Evolutionary conservation across 352 stramenopile species (phyloP), one percentile per base, ranked within the genome.

Genomic region (Pythium phragmiticola): DNA sequence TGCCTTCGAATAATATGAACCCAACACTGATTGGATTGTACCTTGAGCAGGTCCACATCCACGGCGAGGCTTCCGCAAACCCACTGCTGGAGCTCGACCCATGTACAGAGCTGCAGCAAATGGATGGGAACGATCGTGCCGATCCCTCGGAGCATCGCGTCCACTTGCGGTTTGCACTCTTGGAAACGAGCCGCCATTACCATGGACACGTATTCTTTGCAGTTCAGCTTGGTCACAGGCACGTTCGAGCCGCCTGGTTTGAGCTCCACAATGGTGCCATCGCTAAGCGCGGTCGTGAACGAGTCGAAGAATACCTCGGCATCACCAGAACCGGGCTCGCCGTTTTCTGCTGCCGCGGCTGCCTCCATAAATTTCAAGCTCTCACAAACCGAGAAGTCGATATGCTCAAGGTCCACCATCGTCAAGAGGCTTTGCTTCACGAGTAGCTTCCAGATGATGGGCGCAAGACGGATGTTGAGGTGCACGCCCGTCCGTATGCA

Each of bases 401-500:
- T 74, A 48, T 75, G 79, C 34, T 90, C 77, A 0, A 93, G 64
- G 42, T 93, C 84, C 4, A 75, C 60, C 8, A 84, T 69, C 11
- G 34, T 39, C 14, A 72, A 57, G 4, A 90, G 63, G n/a, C 67
- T 88, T 54, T 93, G 82, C 41, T 89, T 86, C 33, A 91, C 84
- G 3, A 93, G 53, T 72, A 89, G 77, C 58, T 93, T 93, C 84
- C 84, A 93, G 37, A 91, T 75, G 16, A 91, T 72, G 17, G 84
- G 84, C 6, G 84, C 82, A 33, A 93, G 51, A 21, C 81, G 81
- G 43, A 93, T 68, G 30, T 90, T 90, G 34, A 93, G 64, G 4
- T 81, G 75, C 19, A 93, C 84, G 0, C 84, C 84, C 6, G 84
- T 93, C n/a, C 84, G 77, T 2, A 93, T 63, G 34, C 82, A 91